Evolutionary conservation across 2,329 filamentous ascomycete genomes (phyloP).

Genomic region (Exophiala phaeomuriformis): DNA sequence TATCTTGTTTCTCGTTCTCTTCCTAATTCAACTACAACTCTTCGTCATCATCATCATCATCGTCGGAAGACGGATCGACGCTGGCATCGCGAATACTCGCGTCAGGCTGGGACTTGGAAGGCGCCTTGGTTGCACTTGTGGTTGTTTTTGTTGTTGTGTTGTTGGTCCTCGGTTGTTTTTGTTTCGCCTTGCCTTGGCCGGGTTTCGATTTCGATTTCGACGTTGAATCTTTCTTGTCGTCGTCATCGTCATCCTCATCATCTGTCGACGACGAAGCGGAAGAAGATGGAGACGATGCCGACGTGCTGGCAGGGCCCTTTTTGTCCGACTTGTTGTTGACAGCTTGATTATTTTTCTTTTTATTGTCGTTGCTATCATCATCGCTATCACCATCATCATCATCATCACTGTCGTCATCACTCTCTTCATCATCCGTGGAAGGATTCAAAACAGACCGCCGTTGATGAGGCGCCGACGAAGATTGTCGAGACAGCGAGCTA

Average conservation of each 20-base stretch:
- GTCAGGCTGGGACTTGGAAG: neutral
- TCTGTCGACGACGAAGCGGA: neutral
- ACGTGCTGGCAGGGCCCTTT: neutral
- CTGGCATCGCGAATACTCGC: slow-evolving; percentile 13
- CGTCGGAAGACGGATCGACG: slow-evolving; percentile 8
- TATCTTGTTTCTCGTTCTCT: neutral
- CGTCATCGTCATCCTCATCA: neutral
- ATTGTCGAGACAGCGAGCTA: neutral
- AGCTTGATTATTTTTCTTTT: neutral
- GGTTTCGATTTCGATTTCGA: neutral
- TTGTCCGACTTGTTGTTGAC: neutral
- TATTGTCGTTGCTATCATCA: neutral
- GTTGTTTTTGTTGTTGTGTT: too few relatives aligned
- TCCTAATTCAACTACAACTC: slow-evolving; percentile 2
- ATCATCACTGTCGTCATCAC: slow-evolving; percentile 6
- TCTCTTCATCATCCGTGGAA: slow-evolving; percentile 6
- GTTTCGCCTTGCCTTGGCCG: neutral
- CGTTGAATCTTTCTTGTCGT: neutral
- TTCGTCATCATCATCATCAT: slow-evolving; percentile 2
- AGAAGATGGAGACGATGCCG: neutral
- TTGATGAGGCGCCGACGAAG: neutral
- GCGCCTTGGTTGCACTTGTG: neutral
- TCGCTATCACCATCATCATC: slow-evolving; percentile 6
- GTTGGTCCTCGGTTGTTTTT: too few relatives aligned
- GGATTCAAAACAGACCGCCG: slow-evolving; percentile 3